phyloP scores from a whole-genome alignment of 441 rosid species.

The Brassica balearica region DNA sequence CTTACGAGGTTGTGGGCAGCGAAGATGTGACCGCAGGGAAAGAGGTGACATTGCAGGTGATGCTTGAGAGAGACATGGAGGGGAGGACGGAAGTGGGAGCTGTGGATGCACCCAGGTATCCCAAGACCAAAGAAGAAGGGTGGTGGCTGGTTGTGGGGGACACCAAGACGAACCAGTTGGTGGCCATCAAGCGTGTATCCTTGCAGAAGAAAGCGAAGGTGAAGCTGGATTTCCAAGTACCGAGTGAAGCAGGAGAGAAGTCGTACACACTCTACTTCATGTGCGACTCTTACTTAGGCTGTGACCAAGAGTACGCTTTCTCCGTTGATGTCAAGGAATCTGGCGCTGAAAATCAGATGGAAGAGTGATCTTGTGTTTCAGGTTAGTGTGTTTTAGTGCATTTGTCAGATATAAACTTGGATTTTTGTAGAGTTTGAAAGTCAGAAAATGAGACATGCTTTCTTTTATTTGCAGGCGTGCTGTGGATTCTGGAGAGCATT shows the following conservation, averaged over 20 bases:
- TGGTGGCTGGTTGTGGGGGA: constrained; percentile 97
- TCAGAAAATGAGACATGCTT: background rate
- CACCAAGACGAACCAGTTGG: constrained; percentile 69
- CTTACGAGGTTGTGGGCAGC: constrained; percentile 63
- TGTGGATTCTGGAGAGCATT: background rate
- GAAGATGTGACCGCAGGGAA: constrained; percentile 57
- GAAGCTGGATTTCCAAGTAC: constrained; percentile 73
- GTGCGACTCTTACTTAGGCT: constrained; percentile 87
- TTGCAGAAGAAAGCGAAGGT: constrained; percentile 78
- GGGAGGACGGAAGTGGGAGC: constrained; percentile 79
- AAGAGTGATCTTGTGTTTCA: constrained; percentile 1
- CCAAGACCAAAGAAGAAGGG: constrained; percentile 86
- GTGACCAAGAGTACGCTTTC: constrained; percentile 79
- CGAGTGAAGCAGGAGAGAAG: constrained; percentile 66
- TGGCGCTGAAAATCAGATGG: constrained; percentile 32
- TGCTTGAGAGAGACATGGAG: constrained; percentile 77
- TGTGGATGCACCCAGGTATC: constrained; percentile 71
- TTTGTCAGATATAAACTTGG: background rate
- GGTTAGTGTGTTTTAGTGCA: background rate
- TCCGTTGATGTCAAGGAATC: constrained; percentile 55
- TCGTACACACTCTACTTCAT: constrained; percentile 69
- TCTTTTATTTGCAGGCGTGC: background rate
- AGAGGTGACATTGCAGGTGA: constrained; percentile 66
- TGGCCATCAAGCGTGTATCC: constrained; percentile 80
- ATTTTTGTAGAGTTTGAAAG: background rate